These are phyloP conservation scores for Tylopilus balloui DNA, from an alignment of 768 basidiomycete genomes.

Conservation along the genomic window DNA sequence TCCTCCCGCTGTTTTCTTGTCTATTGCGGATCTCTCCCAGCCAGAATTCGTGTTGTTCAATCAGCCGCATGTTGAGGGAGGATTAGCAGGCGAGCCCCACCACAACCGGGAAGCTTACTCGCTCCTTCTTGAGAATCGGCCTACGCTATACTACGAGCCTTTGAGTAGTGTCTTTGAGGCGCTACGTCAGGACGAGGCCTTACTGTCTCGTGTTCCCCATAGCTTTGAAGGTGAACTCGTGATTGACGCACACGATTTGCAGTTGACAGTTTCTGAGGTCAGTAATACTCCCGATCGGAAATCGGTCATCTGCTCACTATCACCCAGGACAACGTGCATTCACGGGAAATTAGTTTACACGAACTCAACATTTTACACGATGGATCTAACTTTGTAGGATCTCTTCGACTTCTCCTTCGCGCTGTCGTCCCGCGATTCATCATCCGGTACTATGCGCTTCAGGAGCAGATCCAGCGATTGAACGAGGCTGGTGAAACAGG, in stretches of 20 bases:
- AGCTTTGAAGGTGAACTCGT: constrained; percentile 58
- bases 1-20: constrained; percentile 63
- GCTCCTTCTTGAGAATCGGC: constrained; percentile 58
- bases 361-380: constrained; percentile 70
- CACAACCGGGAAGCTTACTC: constrained; percentile 20
- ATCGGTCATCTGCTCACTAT: constrained; percentile 2
- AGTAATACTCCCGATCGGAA: not conserved
- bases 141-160: constrained; percentile 76
- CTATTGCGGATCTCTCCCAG: constrained; percentile 37
- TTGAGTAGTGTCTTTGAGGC: constrained; percentile 66
- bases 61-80: constrained; percentile 35
- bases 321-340: constrained; percentile 61
- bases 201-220: constrained; percentile 42
- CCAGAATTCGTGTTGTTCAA: constrained; percentile 54
- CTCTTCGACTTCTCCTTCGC: constrained; percentile 55
- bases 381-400: constrained; percentile 55
- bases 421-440: constrained; percentile 56
- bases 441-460: constrained; percentile 57
- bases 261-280: constrained; percentile 65
- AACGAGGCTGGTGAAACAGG: constrained; percentile 21
- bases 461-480: constrained; percentile 49
- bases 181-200: constrained; percentile 55
- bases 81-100: constrained; percentile 16
- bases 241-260: constrained; percentile 67
- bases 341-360: constrained; percentile 66